Percentiles rank a stretch among this genome's conserved stretches.
Evolutionary conservation across 495 filamentous ascomycete species (phyloP).

Genomic region (Aspergillus nanangensis): DNA sequence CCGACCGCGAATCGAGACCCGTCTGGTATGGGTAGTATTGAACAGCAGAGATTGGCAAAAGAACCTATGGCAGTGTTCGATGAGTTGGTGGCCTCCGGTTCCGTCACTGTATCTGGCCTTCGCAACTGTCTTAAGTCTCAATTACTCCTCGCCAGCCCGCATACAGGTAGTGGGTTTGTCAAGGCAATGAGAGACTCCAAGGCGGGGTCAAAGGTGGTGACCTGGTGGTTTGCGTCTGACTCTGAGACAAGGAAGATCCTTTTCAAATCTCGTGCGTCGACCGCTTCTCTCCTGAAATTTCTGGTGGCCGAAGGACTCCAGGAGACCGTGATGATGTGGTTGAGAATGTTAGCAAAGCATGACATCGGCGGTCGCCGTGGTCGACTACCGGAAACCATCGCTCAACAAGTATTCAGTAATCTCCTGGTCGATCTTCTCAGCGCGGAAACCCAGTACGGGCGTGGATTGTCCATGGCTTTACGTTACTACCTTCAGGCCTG

Average conservation of each 20-base stretch:
- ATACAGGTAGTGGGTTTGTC: constrained; percentile 9
- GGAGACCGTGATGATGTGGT: constrained; percentile 25
- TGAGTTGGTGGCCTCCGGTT: constrained; percentile 35
- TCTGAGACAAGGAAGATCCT: constrained; percentile 19
- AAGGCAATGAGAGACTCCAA: constrained; percentile 30
- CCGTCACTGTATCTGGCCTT: constrained; percentile 17
- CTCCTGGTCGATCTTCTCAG: constrained; percentile 27
- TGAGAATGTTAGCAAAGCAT: constrained; percentile 26
- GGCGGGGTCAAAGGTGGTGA: constrained; percentile 27
- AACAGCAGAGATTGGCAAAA: constrained; percentile 19
- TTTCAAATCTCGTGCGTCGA: constrained; percentile 18
- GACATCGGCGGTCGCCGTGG: constrained; percentile 26
- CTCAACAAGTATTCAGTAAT: constrained; percentile 18
- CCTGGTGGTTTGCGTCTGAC: constrained; percentile 42
- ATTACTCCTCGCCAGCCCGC: constrained; percentile 22
- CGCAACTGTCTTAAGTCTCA: constrained; percentile 30
- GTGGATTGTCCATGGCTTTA: constrained; percentile 27
- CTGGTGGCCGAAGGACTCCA: constrained; percentile 38
- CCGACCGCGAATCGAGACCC: constrained; percentile 9
- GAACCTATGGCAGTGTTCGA: constrained; percentile 40
- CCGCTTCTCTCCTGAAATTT: constrained; percentile 27
- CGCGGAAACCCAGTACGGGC: constrained; percentile 32
- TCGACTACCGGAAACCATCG: constrained; percentile 14
- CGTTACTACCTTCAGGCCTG: constrained; percentile 24
- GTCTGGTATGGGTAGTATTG: constrained; percentile 2